Evolutionary conservation across 129 eudicot species (phyloP).

Genomic region (Flaveria robusta): DNA sequence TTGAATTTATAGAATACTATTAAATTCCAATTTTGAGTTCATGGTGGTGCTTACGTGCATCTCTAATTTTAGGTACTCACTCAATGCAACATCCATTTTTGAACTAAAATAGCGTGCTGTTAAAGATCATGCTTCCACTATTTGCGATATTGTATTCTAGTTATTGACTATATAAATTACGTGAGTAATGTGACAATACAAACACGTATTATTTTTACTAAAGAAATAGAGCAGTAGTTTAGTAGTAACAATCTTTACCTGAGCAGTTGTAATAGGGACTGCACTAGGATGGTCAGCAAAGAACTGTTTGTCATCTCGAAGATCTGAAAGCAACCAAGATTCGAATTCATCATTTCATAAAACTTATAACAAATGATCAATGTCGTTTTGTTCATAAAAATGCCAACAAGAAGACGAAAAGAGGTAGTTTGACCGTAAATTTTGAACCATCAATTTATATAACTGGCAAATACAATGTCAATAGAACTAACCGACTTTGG

Average conservation of each 20-base stretch:
- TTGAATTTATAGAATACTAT: not conserved
- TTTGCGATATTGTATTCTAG: too few species aligned
- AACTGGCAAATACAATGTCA: not conserved
- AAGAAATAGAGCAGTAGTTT: not conserved
- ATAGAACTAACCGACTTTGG: slow-evolving; percentile 49
- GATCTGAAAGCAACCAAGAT: slow-evolving; percentile 40
- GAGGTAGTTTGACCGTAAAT: slow-evolving; percentile 1
- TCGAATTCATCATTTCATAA: slow-evolving; percentile 8
- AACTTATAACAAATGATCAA: not conserved
- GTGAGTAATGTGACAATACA: not conserved
- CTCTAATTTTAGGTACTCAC: too few species aligned
- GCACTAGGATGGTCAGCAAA: slow-evolving; percentile 60
- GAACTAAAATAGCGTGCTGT: too few species aligned
- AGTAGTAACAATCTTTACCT: slow-evolving; percentile 36
- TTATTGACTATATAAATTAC: not conserved
- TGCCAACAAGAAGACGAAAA: not conserved
- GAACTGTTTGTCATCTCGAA: slow-evolving; percentile 56
- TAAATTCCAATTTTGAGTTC: not conserved
- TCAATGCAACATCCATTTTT: not conserved
- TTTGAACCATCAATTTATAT: not conserved
- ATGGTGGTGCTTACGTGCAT: too few species aligned
- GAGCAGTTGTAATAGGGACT: slow-evolving; percentile 55
- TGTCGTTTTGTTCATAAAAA: not conserved
- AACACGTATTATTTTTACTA: not conserved
- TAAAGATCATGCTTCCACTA: not conserved